A percentile compares a stretch with the other conserved stretches of the same genome.
phyloP scores from a whole-genome alignment of 2,329 filamentous ascomycete species.

The Trichoderma simmonsii region DNA sequence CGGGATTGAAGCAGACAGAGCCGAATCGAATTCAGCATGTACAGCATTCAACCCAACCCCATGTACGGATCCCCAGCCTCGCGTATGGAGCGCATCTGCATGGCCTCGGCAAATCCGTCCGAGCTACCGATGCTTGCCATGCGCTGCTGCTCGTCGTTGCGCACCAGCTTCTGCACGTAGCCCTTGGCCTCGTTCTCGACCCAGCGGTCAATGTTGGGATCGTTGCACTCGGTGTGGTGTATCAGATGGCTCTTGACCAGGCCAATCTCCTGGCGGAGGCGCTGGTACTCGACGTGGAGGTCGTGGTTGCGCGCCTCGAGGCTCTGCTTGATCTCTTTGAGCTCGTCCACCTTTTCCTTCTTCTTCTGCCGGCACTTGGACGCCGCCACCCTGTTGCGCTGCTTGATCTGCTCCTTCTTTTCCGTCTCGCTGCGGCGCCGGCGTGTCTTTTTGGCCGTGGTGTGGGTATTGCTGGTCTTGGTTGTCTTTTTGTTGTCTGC shows the following conservation, averaged over 20 bases:
- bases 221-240: constrained; percentile 51
- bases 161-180: constrained; percentile 37
- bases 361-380: constrained; percentile 71
- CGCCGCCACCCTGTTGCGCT: constrained; percentile 68
- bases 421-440: neutral
- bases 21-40: neutral
- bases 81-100: neutral
- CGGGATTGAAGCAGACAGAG: neutral
- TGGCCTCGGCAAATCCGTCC: neutral
- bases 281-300: constrained; percentile 43
- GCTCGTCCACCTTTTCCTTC: constrained; percentile 49
- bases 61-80: neutral
- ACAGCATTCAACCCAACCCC: neutral
- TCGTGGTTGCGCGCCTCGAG: constrained; percentile 44
- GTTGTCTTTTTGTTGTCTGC: neutral
- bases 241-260: constrained; percentile 50
- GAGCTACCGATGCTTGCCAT: neutral
- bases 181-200: constrained; percentile 49
- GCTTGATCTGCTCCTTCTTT: constrained; percentile 8
- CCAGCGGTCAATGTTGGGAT: constrained; percentile 54
- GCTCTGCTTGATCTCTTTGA: constrained; percentile 44
- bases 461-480: too few species aligned
- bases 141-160: neutral
- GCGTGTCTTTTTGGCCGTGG: neutral
- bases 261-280: constrained; percentile 43